Percentiles rank a stretch among this genome's conserved stretches.
phyloP scores from a whole-genome alignment of 441 rosid genomes.

The Caryocar brasiliense region DNA sequence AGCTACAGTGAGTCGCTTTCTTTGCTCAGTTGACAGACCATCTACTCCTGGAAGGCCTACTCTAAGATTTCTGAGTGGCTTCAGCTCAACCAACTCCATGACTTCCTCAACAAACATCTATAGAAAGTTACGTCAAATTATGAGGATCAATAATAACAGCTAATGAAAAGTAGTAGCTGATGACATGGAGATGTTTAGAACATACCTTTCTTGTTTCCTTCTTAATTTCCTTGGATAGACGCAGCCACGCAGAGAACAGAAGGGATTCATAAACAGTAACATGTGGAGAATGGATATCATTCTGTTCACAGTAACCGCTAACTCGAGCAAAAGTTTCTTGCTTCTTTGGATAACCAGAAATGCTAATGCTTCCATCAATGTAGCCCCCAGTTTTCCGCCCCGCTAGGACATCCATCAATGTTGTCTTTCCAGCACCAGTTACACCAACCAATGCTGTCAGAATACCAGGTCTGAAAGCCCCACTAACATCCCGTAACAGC shows the following conservation, averaged over 20 bases:
- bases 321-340: constrained; percentile 67
- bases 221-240: constrained; percentile 46
- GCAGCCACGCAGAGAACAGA: constrained; percentile 64
- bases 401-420: constrained; percentile 68
- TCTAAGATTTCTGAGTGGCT: constrained; percentile 38
- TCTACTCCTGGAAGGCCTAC: constrained; percentile 65
- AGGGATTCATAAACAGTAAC: constrained; percentile 62
- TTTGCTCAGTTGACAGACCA: constrained; percentile 72
- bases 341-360: constrained; percentile 65
- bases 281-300: constrained; percentile 67
- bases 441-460: constrained; percentile 72
- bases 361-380: constrained; percentile 51
- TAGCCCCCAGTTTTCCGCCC: constrained; percentile 68
- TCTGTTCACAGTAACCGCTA: constrained; percentile 71
- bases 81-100: constrained; percentile 56
- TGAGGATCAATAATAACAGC: not conserved
- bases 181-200: not conserved
- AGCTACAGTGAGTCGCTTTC: constrained; percentile 70
- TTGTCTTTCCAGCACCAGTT: constrained; percentile 83
- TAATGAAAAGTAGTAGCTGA: too few species aligned
- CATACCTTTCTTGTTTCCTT: constrained; percentile 38
- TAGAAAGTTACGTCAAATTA: not conserved
- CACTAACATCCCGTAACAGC: constrained; percentile 48
- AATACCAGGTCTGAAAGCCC: constrained; percentile 62
- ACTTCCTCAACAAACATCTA: constrained; percentile 77